Conservation (phyloP, 2,329 filamentous ascomycete species). For the Teratosphaeria nubilosa region DNA sequence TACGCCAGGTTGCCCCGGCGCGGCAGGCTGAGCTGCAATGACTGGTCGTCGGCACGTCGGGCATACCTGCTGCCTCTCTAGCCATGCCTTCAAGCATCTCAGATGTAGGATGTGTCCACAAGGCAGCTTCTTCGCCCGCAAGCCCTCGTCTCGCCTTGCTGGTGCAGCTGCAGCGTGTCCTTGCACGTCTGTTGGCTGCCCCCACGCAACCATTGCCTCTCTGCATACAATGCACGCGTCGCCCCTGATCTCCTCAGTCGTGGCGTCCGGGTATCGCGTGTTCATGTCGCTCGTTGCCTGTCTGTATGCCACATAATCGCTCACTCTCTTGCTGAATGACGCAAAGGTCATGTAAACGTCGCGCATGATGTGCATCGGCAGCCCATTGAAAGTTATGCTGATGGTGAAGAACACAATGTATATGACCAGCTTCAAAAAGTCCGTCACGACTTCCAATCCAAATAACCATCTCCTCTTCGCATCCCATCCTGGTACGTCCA, state of each 20-base stretch:
- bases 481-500: slow-evolving; percentile 93
- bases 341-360: slow-evolving; percentile 90
- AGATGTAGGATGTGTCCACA: slow-evolving; percentile 94
- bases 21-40: slow-evolving; percentile 18
- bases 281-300: slow-evolving; percentile 94
- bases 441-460: slow-evolving; percentile 67
- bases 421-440: slow-evolving; percentile 82
- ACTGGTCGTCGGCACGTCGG: slow-evolving; percentile 85
- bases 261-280: slow-evolving; percentile 78
- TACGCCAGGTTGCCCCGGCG: slow-evolving; percentile 1
- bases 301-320: slow-evolving; percentile 79
- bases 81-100: slow-evolving; percentile 89
- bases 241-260: slow-evolving; percentile 67
- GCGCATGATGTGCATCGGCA: slow-evolving; percentile 92
- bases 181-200: slow-evolving; percentile 29
- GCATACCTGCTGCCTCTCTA: slow-evolving; percentile 94
- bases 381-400: slow-evolving; percentile 82
- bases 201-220: slow-evolving; percentile 86
- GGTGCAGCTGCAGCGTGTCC: slow-evolving; percentile 24
- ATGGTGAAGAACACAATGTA: slow-evolving; percentile 91
- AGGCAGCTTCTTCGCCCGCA: slow-evolving; percentile 87
- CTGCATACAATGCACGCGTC: slow-evolving; percentile 97
- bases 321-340: slow-evolving; percentile 82
- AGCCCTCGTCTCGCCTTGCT: slow-evolving; percentile 60
- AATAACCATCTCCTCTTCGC: slow-evolving; percentile 89